A percentile compares a stretch with the other conserved stretches of the same genome.
Conservation (phyloP, 129 eudicot genomes). For the Artemisia argyi region DNA sequence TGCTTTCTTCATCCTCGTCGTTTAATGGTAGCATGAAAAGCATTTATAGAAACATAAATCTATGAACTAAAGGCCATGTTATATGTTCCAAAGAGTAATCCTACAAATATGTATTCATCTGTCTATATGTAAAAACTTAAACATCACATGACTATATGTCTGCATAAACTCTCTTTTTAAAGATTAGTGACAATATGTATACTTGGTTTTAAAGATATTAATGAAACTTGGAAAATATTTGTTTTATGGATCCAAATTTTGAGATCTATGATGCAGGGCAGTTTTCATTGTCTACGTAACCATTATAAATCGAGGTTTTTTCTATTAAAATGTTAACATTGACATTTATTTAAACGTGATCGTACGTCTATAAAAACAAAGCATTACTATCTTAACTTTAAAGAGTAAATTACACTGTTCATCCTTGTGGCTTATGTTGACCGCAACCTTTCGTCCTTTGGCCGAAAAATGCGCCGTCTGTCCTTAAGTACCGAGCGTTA, state of each 20-base stretch:
- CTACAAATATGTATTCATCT: no score
- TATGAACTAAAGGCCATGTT: conserved; percentile 14
- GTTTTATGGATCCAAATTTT: conserved; percentile 8
- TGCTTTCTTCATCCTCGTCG: conserved; percentile 60
- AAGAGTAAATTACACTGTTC: no score
- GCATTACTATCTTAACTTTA: no score
- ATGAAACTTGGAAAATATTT: background rate
- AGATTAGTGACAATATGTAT: background rate
- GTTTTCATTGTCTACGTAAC: background rate
- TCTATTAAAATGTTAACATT: background rate
- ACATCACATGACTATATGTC: conserved; percentile 5
- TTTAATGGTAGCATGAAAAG: conserved; percentile 50
- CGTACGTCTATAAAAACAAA: background rate
- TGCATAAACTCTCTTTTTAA: background rate
- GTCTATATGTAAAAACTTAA: background rate
- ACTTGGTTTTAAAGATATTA: background rate
- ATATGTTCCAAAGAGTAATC: background rate
- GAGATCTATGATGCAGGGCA: background rate
- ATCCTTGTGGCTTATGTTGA: no score
- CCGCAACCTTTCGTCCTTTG: no score
- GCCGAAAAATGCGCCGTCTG: no score
- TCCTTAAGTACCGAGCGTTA: no score
- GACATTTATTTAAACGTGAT: background rate
- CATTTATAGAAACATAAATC: conserved; percentile 38
- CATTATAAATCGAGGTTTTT: background rate